phyloP scores from a whole-genome alignment of 2,329 filamentous ascomycete genomes.

The Teratosphaeria pseudoeucalypti region DNA sequence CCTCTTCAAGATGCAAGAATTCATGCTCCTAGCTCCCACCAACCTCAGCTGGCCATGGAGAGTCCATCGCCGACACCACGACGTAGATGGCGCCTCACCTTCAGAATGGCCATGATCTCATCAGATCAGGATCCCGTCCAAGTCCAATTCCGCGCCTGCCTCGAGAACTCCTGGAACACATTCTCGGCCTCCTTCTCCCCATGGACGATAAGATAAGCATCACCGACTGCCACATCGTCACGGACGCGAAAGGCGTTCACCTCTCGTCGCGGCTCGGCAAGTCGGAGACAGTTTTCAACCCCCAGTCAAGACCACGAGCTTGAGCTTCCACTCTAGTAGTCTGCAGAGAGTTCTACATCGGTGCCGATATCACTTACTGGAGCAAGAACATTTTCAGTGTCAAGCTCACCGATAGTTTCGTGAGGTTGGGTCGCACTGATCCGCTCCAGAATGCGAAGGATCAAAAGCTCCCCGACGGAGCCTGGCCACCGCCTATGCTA shows the following conservation, averaged over 20 bases:
- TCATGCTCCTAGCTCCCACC: not conserved
- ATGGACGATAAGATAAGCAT: not conserved
- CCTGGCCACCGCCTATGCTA: not conserved
- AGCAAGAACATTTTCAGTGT: not conserved
- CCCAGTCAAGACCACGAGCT: not conserved
- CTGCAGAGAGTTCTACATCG: not conserved
- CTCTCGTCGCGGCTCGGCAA: not conserved
- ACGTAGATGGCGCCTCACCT: too few relatives aligned
- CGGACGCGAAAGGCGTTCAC: not conserved
- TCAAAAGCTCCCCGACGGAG: not conserved
- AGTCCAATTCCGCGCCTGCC: not conserved
- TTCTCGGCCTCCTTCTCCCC: not conserved
- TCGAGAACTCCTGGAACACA: not conserved
- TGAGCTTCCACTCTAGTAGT: not conserved
- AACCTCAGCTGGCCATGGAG: too few relatives aligned
- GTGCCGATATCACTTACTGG: not conserved
- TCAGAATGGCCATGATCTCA: not conserved
- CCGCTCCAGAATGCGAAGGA: not conserved
- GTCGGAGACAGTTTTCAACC: not conserved
- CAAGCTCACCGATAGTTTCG: not conserved
- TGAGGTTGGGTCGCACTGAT: not conserved
- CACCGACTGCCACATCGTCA: not conserved
- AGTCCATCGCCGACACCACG: too few relatives aligned
- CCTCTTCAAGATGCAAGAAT: not conserved
- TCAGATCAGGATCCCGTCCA: not conserved